Evolutionary conservation across 768 basidiomycete genomes (phyloP).

Genomic region (Phaeotremella skinneri): DNA sequence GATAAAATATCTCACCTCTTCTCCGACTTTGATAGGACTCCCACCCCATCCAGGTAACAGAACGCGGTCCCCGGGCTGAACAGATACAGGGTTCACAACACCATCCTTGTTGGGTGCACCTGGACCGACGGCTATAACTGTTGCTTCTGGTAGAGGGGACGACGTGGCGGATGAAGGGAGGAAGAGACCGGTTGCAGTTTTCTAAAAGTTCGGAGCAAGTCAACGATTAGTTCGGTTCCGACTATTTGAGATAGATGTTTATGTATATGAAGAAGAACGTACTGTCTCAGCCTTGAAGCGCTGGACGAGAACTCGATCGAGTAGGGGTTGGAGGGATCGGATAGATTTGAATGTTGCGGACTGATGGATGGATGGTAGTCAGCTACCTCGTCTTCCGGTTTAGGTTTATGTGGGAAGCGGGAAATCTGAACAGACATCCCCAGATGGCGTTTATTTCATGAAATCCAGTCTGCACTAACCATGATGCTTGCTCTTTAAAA

Average conservation of each 20-base stretch:
- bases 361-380: conserved; percentile 15
- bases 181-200: conserved; percentile 97
- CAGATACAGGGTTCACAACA: conserved; percentile 65
- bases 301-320: conserved; percentile 96
- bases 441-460: no score
- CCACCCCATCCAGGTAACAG: conserved; percentile 96
- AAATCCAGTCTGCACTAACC: no score
- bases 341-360: conserved; percentile 90
- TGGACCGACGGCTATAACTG: conserved; percentile 91
- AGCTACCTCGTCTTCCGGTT: conserved; percentile 5
- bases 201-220: conserved; percentile 57
- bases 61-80: conserved; percentile 87
- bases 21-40: conserved; percentile 90
- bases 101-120: conserved; percentile 89
- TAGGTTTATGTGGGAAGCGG: no score
- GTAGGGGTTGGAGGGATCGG: conserved; percentile 79
- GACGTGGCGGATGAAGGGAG: conserved; percentile 84
- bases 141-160: conserved; percentile 90
- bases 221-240: not conserved
- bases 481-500: no score
- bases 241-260: not conserved
- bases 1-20: conserved; percentile 65
- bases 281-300: conserved; percentile 96
- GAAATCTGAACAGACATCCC: no score
- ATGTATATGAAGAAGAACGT: conserved; percentile 46